Base-by-base conservation (phyloP, 257 asterid genomes). In the Petunia secreta region DNA sequence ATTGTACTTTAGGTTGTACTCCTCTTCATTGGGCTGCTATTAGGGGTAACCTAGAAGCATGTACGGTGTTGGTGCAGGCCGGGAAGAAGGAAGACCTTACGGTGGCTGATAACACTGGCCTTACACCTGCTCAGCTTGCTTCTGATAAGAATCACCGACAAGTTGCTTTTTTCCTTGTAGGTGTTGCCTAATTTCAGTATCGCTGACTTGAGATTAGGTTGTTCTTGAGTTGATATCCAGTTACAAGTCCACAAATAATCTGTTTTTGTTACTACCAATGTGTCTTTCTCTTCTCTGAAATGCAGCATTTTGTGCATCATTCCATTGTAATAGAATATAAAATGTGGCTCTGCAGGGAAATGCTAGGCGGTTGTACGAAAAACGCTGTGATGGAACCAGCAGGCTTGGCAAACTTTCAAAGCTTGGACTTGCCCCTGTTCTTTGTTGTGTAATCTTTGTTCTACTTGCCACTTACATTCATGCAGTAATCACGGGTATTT, bases 11-110 rank as follows among this genome's bases (percentile, higher is more conserved):
- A 95, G 99, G 99, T 80, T 95, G 99, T 87, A 93, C 97, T 65
- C 97, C 99, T 80, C 92, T 95, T 68, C 99, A 95, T 78, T 95
- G 99, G 99, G 97, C 98, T 85, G 98, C 99, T 84, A 92, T 92
- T 69, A 90, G 94, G 89, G 99, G 97, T 80, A 90, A 93, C 79
- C 85, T 95, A 84, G 99, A 95, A 89, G 99, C 99, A 78, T 95
- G 99, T 92, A 95, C 98, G 55, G 97, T 95, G 85, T 89, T 95
- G 90, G 98, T 95, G 81, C 98, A 91, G 87, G 96, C 99, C 62
- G 99, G 99, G 80, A 93, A 95, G 89, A 93, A 90, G 85, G 96
- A 93, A 84, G 99, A 95, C 82, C 92, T 95, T 87, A 91, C 90
- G 87, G 84, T 93, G 76, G 88, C 91, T 41, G 99, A 95, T 86